phyloP scores from a whole-genome alignment of 257 asterid species.

The Phtheirospermum japonicum region DNA sequence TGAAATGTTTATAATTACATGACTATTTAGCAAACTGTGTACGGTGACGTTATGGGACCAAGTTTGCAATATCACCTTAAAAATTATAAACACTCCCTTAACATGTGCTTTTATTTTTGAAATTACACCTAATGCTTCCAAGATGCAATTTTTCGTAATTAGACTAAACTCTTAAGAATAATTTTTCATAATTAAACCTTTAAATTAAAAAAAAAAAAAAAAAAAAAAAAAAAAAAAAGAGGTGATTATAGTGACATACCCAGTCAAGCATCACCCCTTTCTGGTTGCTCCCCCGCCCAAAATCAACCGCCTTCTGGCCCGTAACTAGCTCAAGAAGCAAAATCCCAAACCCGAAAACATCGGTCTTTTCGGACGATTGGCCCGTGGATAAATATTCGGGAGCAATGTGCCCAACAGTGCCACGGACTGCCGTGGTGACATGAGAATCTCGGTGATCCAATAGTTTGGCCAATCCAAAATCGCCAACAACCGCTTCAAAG shows the following conservation, averaged over 20 bases:
- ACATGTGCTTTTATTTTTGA: no score
- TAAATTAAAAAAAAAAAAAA: not conserved
- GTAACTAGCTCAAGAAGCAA: conserved; percentile 86
- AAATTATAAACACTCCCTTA: no score
- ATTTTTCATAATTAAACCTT: no score
- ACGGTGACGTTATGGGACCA: no score
- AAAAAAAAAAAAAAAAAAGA: no score
- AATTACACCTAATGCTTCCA: no score
- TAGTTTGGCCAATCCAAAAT: conserved; percentile 90
- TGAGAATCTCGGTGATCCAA: conserved; percentile 89
- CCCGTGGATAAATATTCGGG: conserved; percentile 87
- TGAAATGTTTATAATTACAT: no score
- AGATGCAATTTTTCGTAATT: no score
- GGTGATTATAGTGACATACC: conserved; percentile 36
- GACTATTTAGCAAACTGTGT: no score
- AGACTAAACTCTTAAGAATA: no score
- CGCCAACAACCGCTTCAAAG: conserved; percentile 95
- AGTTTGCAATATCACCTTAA: no score
- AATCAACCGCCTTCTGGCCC: conserved; percentile 85
- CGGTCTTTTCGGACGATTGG: conserved; percentile 37
- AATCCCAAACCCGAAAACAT: conserved; percentile 29
- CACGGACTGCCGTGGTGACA: conserved; percentile 94
- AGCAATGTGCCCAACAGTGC: conserved; percentile 95
- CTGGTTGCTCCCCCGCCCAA: conserved; percentile 76
- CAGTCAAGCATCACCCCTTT: conserved; percentile 85